Base-by-base conservation (phyloP, 208 protist species). In the Ichthyophonus hoferi region DNA sequence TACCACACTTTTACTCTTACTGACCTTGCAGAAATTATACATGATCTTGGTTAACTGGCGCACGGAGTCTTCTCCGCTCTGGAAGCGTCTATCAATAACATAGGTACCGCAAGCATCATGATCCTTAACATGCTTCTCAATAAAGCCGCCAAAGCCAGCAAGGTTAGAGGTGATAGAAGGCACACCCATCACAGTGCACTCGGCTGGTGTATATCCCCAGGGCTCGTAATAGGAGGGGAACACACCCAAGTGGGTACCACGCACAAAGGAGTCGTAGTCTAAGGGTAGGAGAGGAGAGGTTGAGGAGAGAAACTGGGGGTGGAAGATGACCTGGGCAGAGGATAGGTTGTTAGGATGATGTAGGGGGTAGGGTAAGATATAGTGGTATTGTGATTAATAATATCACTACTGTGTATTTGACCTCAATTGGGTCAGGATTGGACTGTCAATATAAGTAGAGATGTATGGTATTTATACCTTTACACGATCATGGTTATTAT, bases 131-230 rank as follows among this genome's bases (percentile, higher is more conserved):
- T 85, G 81, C 35, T 91, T 86, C 33, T 92, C 79, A 37, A 96
- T 93, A 88, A 91, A 96, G 42, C 87, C 84, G 1, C 92, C 94
- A 81, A 96, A 96, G 17, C 94, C 94, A 3, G 91, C 79, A 0
- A 93, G 41, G 82, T 96, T 95, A 79, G 90, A 91, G 3, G 94
- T 95, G 58, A 96, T 90, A 17, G 90, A 93, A n/a, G 94, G 93
- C 1, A 95, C 90, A 79, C 94, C 94, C n/a, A 92, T 79, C 35
- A 94, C 89, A 33, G 93, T 92, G 79, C 93, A 95, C 88, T 96
- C 94, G 1, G 90, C 90, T 1, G 94, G 91, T 1, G 94, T 96
- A 85, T 94, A 94, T 3, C 94, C 94, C 92, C 91, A 95, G 34
- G 90, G 91, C 76, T 95, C 94, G 84, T 95, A 95, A 83, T 94